Percentiles rank a stretch among this genome's conserved stretches.
These are phyloP conservation scores for Dioscorea alata DNA, from an alignment of 106 monocot species.

Conservation along the genomic window DNA sequence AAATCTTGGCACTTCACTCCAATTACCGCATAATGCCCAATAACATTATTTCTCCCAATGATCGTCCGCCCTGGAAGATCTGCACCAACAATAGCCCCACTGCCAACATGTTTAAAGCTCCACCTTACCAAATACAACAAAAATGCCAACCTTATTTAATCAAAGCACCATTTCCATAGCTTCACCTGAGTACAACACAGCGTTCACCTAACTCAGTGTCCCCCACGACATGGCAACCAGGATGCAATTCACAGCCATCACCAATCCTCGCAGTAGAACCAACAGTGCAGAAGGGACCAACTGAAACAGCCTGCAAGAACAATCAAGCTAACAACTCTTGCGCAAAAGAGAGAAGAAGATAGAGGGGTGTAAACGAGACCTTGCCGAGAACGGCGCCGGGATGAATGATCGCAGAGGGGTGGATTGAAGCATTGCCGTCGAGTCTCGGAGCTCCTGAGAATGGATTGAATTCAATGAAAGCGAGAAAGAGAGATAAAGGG, in stretches of 20 bases:
- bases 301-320: conserved; percentile 46
- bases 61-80: conserved; percentile 74
- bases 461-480: no score
- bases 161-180: conserved; percentile 1
- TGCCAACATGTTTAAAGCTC: conserved; percentile 44
- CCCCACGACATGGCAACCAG: conserved; percentile 79
- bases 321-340: not conserved
- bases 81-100: conserved; percentile 95
- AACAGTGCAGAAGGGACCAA: conserved; percentile 85
- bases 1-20: conserved; percentile 91
- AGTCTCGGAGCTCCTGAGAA: no score
- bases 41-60: conserved; percentile 73
- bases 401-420: conserved; percentile 49
- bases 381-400: conserved; percentile 47
- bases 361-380: conserved; percentile 16
- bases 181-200: conserved; percentile 59
- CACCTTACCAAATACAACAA: not conserved
- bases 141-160: not conserved
- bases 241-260: conserved; percentile 56
- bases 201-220: conserved; percentile 66
- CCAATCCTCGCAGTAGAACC: conserved; percentile 63
- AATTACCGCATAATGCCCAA: conserved; percentile 77
- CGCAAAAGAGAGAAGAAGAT: not conserved
- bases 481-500: no score
- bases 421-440: conserved; percentile 8